A percentile compares a stretch with the other conserved stretches of the same genome.
Evolutionary conservation across 768 basidiomycete genomes (phyloP).

Genomic region (Phylloporus sp.): DNA sequence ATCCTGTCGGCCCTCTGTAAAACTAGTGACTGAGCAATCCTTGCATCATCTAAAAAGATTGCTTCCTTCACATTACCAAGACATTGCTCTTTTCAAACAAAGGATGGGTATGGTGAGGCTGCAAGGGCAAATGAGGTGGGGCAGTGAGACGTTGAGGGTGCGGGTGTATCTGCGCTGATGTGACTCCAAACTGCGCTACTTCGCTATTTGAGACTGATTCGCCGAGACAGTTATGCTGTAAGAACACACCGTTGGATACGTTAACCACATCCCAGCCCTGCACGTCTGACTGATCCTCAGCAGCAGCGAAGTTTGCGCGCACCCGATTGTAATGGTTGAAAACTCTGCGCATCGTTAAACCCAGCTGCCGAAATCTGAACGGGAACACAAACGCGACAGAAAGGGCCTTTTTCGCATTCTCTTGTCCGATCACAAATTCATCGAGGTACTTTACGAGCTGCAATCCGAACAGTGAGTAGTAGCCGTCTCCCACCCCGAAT

Average conservation of each 20-base stretch:
- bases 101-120: slow-evolving; percentile 43
- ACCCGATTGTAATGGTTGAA: slow-evolving; percentile 95
- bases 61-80: slow-evolving; percentile 67
- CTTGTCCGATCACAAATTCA: slow-evolving; percentile 89
- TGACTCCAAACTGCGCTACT: slow-evolving; percentile 39
- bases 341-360: slow-evolving; percentile 48
- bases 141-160: slow-evolving; percentile 42
- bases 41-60: slow-evolving; percentile 1
- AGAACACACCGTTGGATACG: slow-evolving; percentile 29
- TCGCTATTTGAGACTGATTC: not conserved
- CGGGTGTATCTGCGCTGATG: slow-evolving; percentile 61
- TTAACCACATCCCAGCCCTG: slow-evolving; percentile 27
- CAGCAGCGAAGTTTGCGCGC: slow-evolving; percentile 57
- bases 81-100: slow-evolving; percentile 96
- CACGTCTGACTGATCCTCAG: slow-evolving; percentile 36
- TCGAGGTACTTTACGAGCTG: slow-evolving; percentile 84
- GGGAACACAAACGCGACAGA: slow-evolving; percentile 77
- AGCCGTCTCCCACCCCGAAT: not conserved
- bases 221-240: not conserved
- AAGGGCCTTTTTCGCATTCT: slow-evolving; percentile 87
- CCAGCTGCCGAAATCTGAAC: not conserved
- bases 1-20: slow-evolving; percentile 77
- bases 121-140: slow-evolving; percentile 35
- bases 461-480: slow-evolving; percentile 9
- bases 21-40: slow-evolving; percentile 5